Base-by-base conservation (phyloP, 1,139 yeast species). In the Candida neerlandica region DNA sequence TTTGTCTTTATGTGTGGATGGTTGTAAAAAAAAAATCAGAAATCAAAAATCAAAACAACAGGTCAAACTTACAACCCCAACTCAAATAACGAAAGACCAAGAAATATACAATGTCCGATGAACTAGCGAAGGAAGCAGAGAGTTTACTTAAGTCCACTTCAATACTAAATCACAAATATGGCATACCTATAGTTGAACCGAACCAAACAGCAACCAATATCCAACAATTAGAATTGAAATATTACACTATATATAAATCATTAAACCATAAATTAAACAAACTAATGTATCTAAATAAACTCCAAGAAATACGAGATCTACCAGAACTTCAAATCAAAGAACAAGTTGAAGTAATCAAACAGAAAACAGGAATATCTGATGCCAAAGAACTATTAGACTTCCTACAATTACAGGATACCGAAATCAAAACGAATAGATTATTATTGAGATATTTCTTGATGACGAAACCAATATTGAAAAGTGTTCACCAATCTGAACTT, bases 401-500 rank as follows among this genome's bases (percentile, higher is more conserved):
- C 49, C 55, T 67, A 26, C 43, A 47, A 19, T 40, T 52, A 7
- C 72, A 67, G 34, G 63, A 58, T 49, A 50, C 57, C 3, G 53
- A 47, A 18, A 55, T 70, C 45, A 71, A 70, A 51, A 63, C 69
- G 2, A 58, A 61, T 9, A 46, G 57, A 4, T 54, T 73, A 35
- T 55, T 70, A 42, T 63, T 60, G 41, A 58, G 57, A 11, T 65
- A 63, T 45, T 53, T 72, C 29, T 65, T 67, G 40, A 55, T 58
- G 41, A 59, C 67, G 1, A 53, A 63, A 4, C 77, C 77, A 2
- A 64, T 69, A 18, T 59, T 72, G 35, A 58, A 71, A 46, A 59
- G 75, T 1, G 63, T 70, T 4, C 73, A 72, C 52, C 71, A 69
- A 41, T 58, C 65, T 5, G 61, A 67, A 39, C 52, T 67, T 41